phyloP scores from a whole-genome alignment of 1,284 basidiomycete genomes.

The Pascua sp. region DNA sequence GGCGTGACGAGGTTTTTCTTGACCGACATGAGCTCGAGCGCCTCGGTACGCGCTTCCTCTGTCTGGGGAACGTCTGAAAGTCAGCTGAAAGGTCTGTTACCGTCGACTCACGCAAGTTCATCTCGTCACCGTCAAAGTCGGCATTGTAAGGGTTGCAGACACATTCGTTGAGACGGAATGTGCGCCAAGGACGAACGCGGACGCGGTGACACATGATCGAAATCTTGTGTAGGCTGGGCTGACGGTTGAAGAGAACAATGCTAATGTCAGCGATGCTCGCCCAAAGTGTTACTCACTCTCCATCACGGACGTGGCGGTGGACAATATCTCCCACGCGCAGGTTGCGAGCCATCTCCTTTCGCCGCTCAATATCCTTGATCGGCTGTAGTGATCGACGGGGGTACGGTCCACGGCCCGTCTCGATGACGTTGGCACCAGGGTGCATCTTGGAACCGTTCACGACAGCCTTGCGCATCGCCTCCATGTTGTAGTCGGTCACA shows the following conservation, averaged over 20 bases:
- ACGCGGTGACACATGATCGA: conserved; percentile 99
- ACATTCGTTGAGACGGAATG: conserved; percentile 97
- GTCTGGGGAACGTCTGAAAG: conserved; percentile 90
- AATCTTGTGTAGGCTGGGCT: conserved; percentile 96
- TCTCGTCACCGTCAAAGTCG: conserved; percentile 99
- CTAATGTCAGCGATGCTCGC: conserved; percentile 27
- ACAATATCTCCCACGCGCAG: conserved; percentile 48
- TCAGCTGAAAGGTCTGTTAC: conserved; percentile 1
- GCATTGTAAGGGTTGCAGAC: conserved; percentile 99
- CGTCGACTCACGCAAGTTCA: conserved; percentile 83
- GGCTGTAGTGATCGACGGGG: conserved; percentile 21
- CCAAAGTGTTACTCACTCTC: conserved; percentile 59
- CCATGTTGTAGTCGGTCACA: conserved; percentile 89
- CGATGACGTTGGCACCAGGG: conserved; percentile 94
- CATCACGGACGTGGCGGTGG: conserved; percentile 77
- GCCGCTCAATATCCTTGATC: conserved; percentile 36
- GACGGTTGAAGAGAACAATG: conserved; percentile 97
- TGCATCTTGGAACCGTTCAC: conserved; percentile 87
- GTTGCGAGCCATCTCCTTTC: conserved; percentile 39
- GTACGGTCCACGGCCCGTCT: conserved; percentile 49
- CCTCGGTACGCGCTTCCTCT: conserved; percentile 96
- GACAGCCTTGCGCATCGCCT: conserved; percentile 70
- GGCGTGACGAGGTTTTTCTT: conserved; percentile 97
- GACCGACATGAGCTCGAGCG: conserved; percentile 94
- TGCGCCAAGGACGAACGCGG: conserved; percentile 88